Evolutionary conservation across 139 green algal species (phyloP), one percentile per base, ranked within the genome.

Genomic region (Pseudopediastrum boryanum): DNA sequence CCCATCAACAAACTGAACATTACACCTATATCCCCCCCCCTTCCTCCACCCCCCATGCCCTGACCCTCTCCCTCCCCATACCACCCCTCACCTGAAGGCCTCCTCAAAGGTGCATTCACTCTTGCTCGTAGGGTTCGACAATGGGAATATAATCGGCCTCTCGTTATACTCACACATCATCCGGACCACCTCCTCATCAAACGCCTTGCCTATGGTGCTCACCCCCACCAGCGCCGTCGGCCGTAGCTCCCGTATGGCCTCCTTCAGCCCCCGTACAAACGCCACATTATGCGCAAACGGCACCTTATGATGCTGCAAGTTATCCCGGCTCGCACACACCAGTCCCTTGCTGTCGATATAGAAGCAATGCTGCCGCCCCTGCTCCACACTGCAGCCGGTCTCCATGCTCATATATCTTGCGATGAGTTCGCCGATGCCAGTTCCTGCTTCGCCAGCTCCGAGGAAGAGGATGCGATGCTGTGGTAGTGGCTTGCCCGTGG

Each of bases 111-210:
- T 97, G 93, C 94, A 98, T 90, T 98, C 95, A 23, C 89, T 84
- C 69, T 94, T 90, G 64, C 71, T 87, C 25, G 94, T 98, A 43
- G 95, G 95, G 81, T 98, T 98, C 80, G 87, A 95, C 33, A 98
- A 84, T 1, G 95, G 89, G 67, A 98, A 94, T 36, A 98, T 91
- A 70, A 98, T 85, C 4, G 54, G 43, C 12, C 75, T 19, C 67
- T 43, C 61, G 29, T 82, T 82, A 0, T 86, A 67, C 61, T 83
- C 27, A 0, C 58, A 63, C 58, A 91, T 74, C 3, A 72, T 68
- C 46, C 85, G 19, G 3, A 95, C 75, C 5, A 95, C 84, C 2
- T 86, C 76, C 35, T 71, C 4, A 19, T 59, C 76, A 78, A 96
- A 96, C 1, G 90, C 80, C 48, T 85, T 85, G 27, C 79, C 80